Conservation (phyloP, 2,329 filamentous ascomycete species). For the Ceratocystis alfenasii region DNA sequence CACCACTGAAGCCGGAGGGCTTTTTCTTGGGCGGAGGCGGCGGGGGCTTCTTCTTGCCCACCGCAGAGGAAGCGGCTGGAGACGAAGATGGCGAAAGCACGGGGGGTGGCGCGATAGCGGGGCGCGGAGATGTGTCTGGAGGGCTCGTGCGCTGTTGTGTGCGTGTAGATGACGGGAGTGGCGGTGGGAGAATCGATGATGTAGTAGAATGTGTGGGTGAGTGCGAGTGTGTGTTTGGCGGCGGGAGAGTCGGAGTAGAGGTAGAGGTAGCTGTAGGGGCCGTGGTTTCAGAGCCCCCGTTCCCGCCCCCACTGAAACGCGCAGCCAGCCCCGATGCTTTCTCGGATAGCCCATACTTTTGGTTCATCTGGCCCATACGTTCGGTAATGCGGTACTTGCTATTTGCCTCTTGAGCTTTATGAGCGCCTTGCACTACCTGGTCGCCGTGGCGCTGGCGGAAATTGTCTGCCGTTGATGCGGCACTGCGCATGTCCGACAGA, state of each 20-base stretch:
- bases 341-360: conserved; percentile 19
- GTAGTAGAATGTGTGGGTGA: not conserved
- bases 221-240: not conserved
- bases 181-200: conserved; percentile 5
- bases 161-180: not conserved
- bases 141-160: not conserved
- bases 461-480: conserved; percentile 52
- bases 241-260: not conserved
- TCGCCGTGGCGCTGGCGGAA: conserved; percentile 60
- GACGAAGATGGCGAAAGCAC: not conserved
- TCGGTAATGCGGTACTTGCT: conserved; percentile 48
- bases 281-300: too few relatives aligned
- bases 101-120: not conserved
- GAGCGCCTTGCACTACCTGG: conserved; percentile 49
- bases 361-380: conserved; percentile 27
- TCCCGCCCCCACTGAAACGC: not conserved
- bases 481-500: conserved; percentile 43
- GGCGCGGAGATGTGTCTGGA: not conserved
- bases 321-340: conserved; percentile 19
- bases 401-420: conserved; percentile 45
- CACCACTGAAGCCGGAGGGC: conserved; percentile 27
- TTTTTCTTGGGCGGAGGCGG: conserved; percentile 45
- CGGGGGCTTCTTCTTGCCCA: conserved; percentile 43
- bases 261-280: conserved; percentile 1
- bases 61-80: conserved; percentile 19